Evolutionary conservation across 768 basidiomycete species (phyloP).

Genomic region (Trametes cubensis): DNA sequence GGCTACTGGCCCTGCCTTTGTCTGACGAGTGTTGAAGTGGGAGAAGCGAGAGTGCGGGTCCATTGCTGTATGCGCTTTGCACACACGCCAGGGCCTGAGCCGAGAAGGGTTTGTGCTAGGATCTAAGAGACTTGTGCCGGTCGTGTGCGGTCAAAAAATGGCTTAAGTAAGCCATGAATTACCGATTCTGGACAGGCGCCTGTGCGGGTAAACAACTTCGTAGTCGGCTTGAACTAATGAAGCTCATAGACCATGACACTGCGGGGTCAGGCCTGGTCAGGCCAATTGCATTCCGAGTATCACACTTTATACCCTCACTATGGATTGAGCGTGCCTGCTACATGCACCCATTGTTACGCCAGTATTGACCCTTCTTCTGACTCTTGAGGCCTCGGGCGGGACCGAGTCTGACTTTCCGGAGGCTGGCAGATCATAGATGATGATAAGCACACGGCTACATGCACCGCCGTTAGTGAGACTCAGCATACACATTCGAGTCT

Average conservation of each 20-base stretch:
- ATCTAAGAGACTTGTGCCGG: neutral
- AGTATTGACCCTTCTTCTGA: no score
- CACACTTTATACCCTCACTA: no score
- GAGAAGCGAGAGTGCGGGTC: slow-evolving; percentile 76
- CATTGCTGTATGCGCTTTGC: slow-evolving; percentile 44
- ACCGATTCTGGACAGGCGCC: neutral
- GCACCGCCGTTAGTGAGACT: no score
- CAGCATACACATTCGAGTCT: no score
- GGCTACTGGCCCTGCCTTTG: slow-evolving; percentile 64
- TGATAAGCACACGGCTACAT: slow-evolving; percentile 5
- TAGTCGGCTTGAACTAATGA: neutral
- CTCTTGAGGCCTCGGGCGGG: no score
- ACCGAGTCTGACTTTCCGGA: no score
- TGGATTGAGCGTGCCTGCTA: no score
- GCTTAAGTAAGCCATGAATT: slow-evolving; percentile 19
- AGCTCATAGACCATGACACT: neutral
- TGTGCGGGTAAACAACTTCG: neutral
- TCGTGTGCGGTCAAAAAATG: slow-evolving; percentile 24
- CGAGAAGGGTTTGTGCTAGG: neutral
- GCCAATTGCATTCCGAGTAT: no score
- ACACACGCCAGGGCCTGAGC: neutral
- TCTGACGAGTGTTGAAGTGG: slow-evolving; percentile 74
- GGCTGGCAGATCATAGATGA: neutral
- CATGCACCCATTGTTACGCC: no score
- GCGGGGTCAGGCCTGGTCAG: no score